phyloP scores from a whole-genome alignment of 352 stramenopile genomes.

The Pythium angustatum region DNA sequence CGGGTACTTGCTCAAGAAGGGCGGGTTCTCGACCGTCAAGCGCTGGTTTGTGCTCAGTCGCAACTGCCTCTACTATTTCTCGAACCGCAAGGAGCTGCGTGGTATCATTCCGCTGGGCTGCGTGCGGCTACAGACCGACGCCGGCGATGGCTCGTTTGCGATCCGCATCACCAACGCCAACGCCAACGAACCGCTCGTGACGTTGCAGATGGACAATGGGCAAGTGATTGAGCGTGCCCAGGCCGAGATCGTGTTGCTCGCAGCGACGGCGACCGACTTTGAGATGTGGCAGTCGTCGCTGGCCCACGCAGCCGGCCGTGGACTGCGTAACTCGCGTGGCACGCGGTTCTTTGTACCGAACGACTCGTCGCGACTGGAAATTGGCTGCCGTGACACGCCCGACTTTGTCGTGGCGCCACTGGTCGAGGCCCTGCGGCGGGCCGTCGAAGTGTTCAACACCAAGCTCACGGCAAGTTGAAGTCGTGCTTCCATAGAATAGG shows the following conservation, averaged over 20 bases:
- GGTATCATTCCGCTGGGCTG: slow-evolving; percentile 85
- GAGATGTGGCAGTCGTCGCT: slow-evolving; percentile 90
- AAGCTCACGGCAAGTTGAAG: slow-evolving; percentile 41
- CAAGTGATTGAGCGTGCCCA: slow-evolving; percentile 81
- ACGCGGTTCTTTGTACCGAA: slow-evolving; percentile 87
- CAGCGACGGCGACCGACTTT: slow-evolving; percentile 67
- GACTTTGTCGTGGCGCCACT: slow-evolving; percentile 79
- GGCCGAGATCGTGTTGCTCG: slow-evolving; percentile 75
- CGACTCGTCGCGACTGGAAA: slow-evolving; percentile 71
- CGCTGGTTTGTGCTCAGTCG: slow-evolving; percentile 88
- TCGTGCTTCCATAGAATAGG: background rate
- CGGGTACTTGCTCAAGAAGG: slow-evolving; percentile 82
- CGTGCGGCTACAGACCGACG: slow-evolving; percentile 70
- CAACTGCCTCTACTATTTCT: slow-evolving; percentile 90
- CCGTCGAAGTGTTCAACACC: slow-evolving; percentile 84
- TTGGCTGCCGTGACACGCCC: slow-evolving; percentile 77
- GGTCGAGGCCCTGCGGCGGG: slow-evolving; percentile 74
- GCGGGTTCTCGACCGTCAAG: slow-evolving; percentile 74
- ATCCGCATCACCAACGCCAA: slow-evolving; percentile 75
- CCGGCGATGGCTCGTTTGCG: slow-evolving; percentile 43
- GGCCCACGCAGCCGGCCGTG: slow-evolving; percentile 75
- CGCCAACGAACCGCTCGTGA: slow-evolving; percentile 63
- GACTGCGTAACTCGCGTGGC: slow-evolving; percentile 75
- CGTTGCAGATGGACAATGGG: slow-evolving; percentile 79
- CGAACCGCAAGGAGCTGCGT: slow-evolving; percentile 72